Conservation (phyloP, 2,329 filamentous ascomycete species). For the Calonectria crousiana region DNA sequence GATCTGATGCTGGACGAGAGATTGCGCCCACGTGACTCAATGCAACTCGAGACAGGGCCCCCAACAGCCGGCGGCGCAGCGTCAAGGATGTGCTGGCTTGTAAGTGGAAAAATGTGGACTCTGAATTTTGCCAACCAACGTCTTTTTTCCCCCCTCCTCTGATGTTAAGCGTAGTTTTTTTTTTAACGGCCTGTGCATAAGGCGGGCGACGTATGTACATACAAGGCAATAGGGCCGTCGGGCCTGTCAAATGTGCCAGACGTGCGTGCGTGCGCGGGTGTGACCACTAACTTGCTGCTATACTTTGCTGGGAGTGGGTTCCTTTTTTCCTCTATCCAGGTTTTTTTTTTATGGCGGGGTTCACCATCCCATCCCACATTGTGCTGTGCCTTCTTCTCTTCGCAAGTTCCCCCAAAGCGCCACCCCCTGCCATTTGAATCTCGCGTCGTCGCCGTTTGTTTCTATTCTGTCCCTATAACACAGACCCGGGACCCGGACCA, state of each 20-base stretch:
- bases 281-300: background rate
- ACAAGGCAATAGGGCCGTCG: background rate
- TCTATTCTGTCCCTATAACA: slow-evolving; percentile 18
- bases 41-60: slow-evolving; percentile 2
- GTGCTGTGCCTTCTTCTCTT: slow-evolving; percentile 8
- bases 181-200: slow-evolving; percentile 10
- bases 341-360: slow-evolving; percentile 11
- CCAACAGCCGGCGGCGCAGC: background rate
- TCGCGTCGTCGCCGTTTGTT: slow-evolving; percentile 20
- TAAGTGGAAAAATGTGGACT: slow-evolving; percentile 11
- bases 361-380: slow-evolving; percentile 14
- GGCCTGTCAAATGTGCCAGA: slow-evolving; percentile 15
- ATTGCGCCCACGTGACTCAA: slow-evolving; percentile 3
- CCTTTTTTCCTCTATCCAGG: background rate
- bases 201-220: background rate
- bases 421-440: slow-evolving; percentile 29
- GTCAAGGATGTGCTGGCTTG: slow-evolving; percentile 1
- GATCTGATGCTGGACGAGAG: background rate
- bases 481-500: slow-evolving; percentile 2
- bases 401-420: slow-evolving; percentile 9
- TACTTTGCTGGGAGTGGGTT: slow-evolving; percentile 7
- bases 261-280: background rate
- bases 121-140: slow-evolving; percentile 3
- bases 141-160: background rate
- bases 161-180: background rate